Conservation (phyloP, 371 early-diverging fungal genomes). For the Rozella allomycis region DNA sequence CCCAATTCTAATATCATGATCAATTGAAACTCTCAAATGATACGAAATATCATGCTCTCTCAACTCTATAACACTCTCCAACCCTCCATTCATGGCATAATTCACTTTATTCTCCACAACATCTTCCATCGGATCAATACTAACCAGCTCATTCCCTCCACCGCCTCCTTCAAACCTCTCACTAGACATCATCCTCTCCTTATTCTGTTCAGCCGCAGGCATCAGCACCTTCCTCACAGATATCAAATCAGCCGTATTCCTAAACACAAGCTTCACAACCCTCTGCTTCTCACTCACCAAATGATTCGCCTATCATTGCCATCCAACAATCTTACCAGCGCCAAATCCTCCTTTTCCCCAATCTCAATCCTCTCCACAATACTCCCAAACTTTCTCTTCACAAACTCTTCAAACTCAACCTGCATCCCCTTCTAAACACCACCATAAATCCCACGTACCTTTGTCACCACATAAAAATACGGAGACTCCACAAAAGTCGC, state of each 20-base stretch:
- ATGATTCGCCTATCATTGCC: constrained; percentile 51
- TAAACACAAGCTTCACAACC: constrained; percentile 54
- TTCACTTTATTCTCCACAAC: constrained; percentile 16
- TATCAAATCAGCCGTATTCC: constrained; percentile 55
- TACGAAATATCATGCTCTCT: constrained; percentile 89
- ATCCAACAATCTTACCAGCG: constrained; percentile 31
- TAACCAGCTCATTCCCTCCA: constrained; percentile 11
- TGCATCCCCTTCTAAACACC: constrained; percentile 7
- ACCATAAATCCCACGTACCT: constrained; percentile 18
- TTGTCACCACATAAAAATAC: constrained; percentile 69
- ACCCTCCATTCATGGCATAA: constrained; percentile 4
- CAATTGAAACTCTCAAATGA: constrained; percentile 78
- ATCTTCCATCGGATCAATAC: constrained; percentile 30
- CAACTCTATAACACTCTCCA: constrained; percentile 53
- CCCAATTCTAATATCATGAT: constrained; percentile 83
- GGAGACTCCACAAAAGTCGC: constrained; percentile 58
- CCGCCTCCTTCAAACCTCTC: neutral
- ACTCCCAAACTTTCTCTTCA: constrained; percentile 46
- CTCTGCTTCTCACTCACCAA: constrained; percentile 45
- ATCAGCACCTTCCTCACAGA: constrained; percentile 46
- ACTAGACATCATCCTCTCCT: neutral
- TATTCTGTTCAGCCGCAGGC: constrained; percentile 42
- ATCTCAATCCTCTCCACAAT: constrained; percentile 35
- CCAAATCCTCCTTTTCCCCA: constrained; percentile 61
- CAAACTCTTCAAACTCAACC: constrained; percentile 61